phyloP scores from a whole-genome alignment of 345 rosid species.

The Lepidium sativum region DNA sequence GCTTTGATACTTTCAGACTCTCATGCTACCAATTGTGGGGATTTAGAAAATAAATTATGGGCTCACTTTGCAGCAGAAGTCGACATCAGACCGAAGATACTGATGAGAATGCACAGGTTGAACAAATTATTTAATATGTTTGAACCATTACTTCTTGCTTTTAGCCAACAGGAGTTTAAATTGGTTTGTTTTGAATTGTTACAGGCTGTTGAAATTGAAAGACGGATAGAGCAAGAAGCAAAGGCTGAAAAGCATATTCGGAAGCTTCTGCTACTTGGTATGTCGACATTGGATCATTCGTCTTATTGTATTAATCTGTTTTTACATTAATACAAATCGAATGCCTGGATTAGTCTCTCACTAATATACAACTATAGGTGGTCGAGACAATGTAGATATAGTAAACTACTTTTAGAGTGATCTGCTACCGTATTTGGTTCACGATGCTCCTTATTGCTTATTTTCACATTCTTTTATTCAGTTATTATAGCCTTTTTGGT shows the following conservation, averaged over 20 bases:
- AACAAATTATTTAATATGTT: neutral
- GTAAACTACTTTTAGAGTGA: neutral
- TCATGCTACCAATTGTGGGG: constrained; percentile 42
- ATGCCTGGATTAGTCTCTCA: neutral
- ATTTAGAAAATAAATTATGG: constrained; percentile 50
- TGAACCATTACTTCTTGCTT: neutral
- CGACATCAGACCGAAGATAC: constrained; percentile 50
- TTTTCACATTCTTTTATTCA: neutral
- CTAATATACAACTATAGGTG: neutral
- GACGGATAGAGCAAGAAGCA: constrained; percentile 91
- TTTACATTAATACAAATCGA: neutral
- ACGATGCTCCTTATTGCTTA: neutral
- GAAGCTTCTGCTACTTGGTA: constrained; percentile 91
- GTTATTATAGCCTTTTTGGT: neutral
- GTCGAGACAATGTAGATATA: neutral
- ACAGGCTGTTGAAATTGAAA: constrained; percentile 87
- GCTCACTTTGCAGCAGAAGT: constrained; percentile 82
- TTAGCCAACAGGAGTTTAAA: neutral
- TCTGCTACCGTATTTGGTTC: neutral
- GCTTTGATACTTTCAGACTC: constrained; percentile 29
- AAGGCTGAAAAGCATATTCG: constrained; percentile 93
- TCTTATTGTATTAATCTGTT: neutral
- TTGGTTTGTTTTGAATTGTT: constrained; percentile 13
- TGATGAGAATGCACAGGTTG: constrained; percentile 82
- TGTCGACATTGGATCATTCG: constrained; percentile 3